A percentile compares a stretch with the other conserved stretches of the same genome.
These are phyloP conservation scores for Fonsecaea multimorphosa DNA, from an alignment of 2,329 filamentous ascomycete genomes.

Conservation along the genomic window DNA sequence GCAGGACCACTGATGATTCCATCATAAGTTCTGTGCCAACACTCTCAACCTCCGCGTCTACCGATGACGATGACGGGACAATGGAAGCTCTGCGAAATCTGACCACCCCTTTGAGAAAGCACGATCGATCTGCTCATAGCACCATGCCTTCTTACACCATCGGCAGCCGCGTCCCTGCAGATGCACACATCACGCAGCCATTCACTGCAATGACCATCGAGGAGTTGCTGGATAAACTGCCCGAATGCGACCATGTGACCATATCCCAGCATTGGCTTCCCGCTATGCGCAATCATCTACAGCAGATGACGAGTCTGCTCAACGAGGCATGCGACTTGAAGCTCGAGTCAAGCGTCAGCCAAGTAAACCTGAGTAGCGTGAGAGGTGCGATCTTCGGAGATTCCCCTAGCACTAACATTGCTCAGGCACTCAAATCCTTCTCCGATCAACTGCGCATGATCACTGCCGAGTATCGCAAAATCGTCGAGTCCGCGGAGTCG, in stretches of 20 bases:
- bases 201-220: conserved; percentile 34
- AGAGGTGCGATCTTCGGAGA: neutral
- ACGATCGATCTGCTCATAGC: conserved; percentile 25
- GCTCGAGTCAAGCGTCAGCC: conserved; percentile 23
- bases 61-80: conserved; percentile 25
- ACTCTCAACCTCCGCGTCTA: conserved; percentile 24
- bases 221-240: conserved; percentile 30
- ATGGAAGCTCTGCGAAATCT: conserved; percentile 33
- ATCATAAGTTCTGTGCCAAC: conserved; percentile 23
- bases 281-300: conserved; percentile 27
- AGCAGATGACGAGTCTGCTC: conserved; percentile 28
- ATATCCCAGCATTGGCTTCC: conserved; percentile 33
- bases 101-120: conserved; percentile 29
- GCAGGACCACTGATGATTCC: conserved; percentile 29
- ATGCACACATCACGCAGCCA: conserved; percentile 25
- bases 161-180: conserved; percentile 16
- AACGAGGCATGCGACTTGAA: conserved; percentile 28
- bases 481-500: conserved; percentile 33
- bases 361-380: conserved; percentile 24
- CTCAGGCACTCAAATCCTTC: conserved; percentile 29
- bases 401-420: conserved; percentile 15
- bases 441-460: conserved; percentile 26
- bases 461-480: conserved; percentile 28
- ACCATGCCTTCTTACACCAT: conserved; percentile 27
- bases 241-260: conserved; percentile 17